phyloP scores from a whole-genome alignment of 495 filamentous ascomycete genomes.

The Echria macrotheca region DNA sequence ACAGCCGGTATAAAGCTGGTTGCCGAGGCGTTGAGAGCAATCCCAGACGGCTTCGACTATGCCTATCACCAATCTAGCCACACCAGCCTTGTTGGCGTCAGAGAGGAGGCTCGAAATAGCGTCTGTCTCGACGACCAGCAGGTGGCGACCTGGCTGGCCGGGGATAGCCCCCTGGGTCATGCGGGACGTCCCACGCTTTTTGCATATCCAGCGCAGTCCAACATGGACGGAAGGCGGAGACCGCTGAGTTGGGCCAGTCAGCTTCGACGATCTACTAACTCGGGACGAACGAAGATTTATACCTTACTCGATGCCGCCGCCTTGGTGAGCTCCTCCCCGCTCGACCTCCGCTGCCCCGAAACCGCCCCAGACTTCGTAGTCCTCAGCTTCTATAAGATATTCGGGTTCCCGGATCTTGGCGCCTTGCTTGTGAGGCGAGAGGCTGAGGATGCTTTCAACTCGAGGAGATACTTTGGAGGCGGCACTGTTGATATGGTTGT shows the following conservation, averaged over 20 bases:
- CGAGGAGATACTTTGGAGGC: slow-evolving; percentile 83
- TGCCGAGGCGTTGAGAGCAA: slow-evolving; percentile 62
- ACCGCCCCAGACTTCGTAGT: slow-evolving; percentile 80
- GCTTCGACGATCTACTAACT: slow-evolving; percentile 34
- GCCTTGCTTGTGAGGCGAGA: slow-evolving; percentile 76
- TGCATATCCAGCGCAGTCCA: slow-evolving; percentile 87
- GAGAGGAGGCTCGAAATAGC: slow-evolving; percentile 61
- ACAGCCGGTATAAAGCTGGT: slow-evolving; percentile 89
- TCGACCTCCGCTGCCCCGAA: slow-evolving; percentile 60
- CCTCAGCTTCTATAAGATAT: slow-evolving; percentile 93
- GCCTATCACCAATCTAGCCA: slow-evolving; percentile 80
- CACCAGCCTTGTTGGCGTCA: slow-evolving; percentile 79
- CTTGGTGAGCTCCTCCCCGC: slow-evolving; percentile 66
- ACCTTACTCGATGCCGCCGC: slow-evolving; percentile 90
- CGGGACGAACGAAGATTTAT: slow-evolving; percentile 40
- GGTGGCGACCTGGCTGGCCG: slow-evolving; percentile 61
- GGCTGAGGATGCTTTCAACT: slow-evolving; percentile 54
- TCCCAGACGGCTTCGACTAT: slow-evolving; percentile 67
- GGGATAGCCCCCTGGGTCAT: slow-evolving; percentile 16
- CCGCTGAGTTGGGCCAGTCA: slow-evolving; percentile 63
- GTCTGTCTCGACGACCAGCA: slow-evolving; percentile 65
- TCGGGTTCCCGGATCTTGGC: slow-evolving; percentile 89
- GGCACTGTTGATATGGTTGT: slow-evolving; percentile 83
- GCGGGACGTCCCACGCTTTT: slow-evolving; percentile 62
- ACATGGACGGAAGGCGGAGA: slow-evolving; percentile 80